Base-by-base conservation (phyloP, 163 green algal species). In the Scenedesmus sp. region DNA sequence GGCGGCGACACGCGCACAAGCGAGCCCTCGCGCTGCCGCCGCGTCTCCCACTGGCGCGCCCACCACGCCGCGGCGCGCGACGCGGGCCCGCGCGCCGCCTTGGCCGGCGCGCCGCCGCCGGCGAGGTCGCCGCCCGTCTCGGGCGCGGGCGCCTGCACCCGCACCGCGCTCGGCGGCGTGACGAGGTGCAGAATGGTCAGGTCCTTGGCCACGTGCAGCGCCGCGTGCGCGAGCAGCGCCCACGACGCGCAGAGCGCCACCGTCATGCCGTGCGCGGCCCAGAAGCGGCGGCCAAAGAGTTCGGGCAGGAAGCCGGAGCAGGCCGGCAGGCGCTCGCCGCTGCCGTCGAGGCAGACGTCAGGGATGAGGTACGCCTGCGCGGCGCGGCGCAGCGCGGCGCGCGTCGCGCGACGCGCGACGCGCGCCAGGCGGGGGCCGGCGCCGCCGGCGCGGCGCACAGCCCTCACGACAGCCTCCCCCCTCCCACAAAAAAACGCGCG, bases 121-220 rank as follows among this genome's bases (percentile, higher is more conserved):
- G n/a, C n/a, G n/a, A n/a, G n/a, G 39, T 6, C 39, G 39, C 39
- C 39, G 39, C 39, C 39, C 39, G 39, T 6, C 6, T 47, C 39
- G 10, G 39, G 39, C 39, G 39, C 7, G 6, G 39, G 39, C 39
- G 6, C 39, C 39, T 47, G 48, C n/a, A 73, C 63, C 22, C 63
- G 56, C 17, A 73, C 4, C 15, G 63, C 63, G 11, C 3, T 60
- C 15, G 63, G 63, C 6, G 44, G 20, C 29, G 20, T 28, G n/a
- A 73, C 42, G 24, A 73, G 63, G 22, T 73, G 42, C 5, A 36
- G 6, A 11, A 73, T 73, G 20, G 57, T 4, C 2, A 39, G 3
- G 24, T 73, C 63, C 28, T 73, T 73, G 44, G 57, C 44, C 5
- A 73, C 44, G 24, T 73, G 63, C 44, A 73, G 63, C 24, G 57